Evolutionary conservation across 2,329 filamentous ascomycete genomes (phyloP), one percentile per base, ranked within the genome.

Genomic region (Graphilbum ipis-grandicollis): DNA sequence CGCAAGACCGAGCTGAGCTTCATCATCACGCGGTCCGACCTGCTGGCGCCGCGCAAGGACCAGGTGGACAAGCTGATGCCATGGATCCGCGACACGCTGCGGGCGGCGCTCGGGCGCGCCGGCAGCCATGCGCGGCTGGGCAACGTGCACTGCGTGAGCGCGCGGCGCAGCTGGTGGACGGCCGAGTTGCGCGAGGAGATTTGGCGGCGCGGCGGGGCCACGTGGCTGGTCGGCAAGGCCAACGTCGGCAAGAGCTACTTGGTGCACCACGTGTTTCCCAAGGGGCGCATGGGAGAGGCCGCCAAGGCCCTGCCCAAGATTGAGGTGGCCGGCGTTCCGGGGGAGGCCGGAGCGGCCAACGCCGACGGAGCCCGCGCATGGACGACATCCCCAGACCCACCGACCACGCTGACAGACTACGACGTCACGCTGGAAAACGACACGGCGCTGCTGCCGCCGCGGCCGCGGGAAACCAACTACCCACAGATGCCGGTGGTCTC

Each of bases 201-300:
- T 33, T 86, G 75, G 68, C 60, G 75, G 31, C 71, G 82, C 34
- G 85, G 84, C 4, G 88, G 88, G 5, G 90, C 77, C 14, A 78
- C 81, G 14, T 98, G 90, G 88, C 77, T 98, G 65, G 80, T 98
- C 3, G 90, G 90, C n/a, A 96, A 93, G 56, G 84, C 85, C 43
- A 98, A 98, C 51, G 92, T 96, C 3, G 92, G 90, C 19, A 98
- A 98, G 58, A 96, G 88, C 48, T 79, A 79, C 50, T 68, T 98
- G 2, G 93, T 96, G 42, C 77, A 90, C 47, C 71, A 75, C 5
- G 74, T 94, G 8, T 93, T 86, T 49, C 88, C 92, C 4, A 88
- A 80, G 63, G 75, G 74, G 19, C 65, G 65, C 26, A 66, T 64
- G 58, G 62, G 57, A 10, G 50, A 5, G 58, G 33, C 4, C 33